Evolutionary conservation across 352 stramenopile species (phyloP), one percentile per base, ranked within the genome.

Genomic region (Globisporangium iwayamae): DNA sequence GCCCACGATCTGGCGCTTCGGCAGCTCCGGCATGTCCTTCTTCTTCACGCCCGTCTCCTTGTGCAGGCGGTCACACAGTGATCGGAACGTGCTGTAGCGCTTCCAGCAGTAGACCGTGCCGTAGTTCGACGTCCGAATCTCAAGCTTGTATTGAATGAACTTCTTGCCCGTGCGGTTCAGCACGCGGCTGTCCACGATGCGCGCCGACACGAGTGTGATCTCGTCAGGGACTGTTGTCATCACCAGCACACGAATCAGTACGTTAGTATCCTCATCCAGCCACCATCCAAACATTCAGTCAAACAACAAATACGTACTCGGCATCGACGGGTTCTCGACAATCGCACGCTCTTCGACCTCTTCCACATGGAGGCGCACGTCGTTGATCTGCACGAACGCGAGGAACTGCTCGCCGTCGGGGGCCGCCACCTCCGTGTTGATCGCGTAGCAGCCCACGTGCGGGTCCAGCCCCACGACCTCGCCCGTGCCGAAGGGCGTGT

Each of bases 141-240:
- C 85, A 45, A 96, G 71, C 68, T 96, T 93, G 79, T 96, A 96
- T 73, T 96, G 85, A 56, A 96, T 92, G 59, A 93, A 96, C 68
- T 94, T 94, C 66, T 91, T 92, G 64, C 82, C 82, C 41, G 78
- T 91, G 46, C 78, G 80, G 63, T 92, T 93, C 53, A 94, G 79
- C 60, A 96, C 83, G 52, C 85, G 84, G 65, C 79, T 91, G 70
- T 96, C 85, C 22, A 93, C 84, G 43, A 96, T 94, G 30, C 85
- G 83, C 38, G 85, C 87, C 43, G 87, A 87, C 34, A 91, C 83
- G 7, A 96, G 68, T 57, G 72, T 71, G 48, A 95, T 95, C 64
- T 95, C 87, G 56, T 92, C 81, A 1, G 87, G 87, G 61, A 95
- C 85, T 90, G 65, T 64, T 60, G 54, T 67, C 5, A 60, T 20